phyloP scores from a whole-genome alignment of 257 asterid genomes.

The Solanum etuberosum region DNA sequence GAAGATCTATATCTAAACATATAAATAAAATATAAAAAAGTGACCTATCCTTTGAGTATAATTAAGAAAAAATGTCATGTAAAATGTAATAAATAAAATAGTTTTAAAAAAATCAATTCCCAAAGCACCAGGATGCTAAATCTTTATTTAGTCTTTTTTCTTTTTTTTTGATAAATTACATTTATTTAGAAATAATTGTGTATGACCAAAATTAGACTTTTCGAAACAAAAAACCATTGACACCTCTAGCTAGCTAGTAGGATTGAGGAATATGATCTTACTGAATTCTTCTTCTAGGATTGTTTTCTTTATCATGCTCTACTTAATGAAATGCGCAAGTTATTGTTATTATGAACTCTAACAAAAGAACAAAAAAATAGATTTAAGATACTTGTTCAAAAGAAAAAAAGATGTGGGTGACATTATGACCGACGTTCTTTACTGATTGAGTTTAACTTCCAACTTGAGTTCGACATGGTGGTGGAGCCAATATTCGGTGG shows the following conservation, averaged over 20 bases:
- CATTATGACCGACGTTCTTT: no score
- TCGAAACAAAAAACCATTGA: not conserved
- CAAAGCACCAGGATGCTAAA: not conserved
- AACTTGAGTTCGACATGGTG: no score
- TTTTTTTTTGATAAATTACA: not conserved
- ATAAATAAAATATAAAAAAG: not conserved
- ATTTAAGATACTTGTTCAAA: no score
- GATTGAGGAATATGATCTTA: not conserved
- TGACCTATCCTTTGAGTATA: not conserved
- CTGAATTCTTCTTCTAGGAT: no score
- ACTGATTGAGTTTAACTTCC: no score
- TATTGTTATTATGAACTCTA: no score
- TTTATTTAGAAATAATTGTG: not conserved
- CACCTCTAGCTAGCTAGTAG: not conserved
- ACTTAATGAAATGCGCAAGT: no score
- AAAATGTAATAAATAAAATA: not conserved
- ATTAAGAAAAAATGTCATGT: not conserved
- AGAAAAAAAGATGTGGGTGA: no score
- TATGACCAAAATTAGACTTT: not conserved
- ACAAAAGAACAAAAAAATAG: no score
- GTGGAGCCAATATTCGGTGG: no score
- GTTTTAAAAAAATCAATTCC: not conserved
- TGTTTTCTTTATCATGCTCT: no score
- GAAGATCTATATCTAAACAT: no score
- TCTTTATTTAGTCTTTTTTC: not conserved